phyloP scores from a whole-genome alignment of 176 grass and related monocot genomes.

The Coix lacrymajobi region DNA sequence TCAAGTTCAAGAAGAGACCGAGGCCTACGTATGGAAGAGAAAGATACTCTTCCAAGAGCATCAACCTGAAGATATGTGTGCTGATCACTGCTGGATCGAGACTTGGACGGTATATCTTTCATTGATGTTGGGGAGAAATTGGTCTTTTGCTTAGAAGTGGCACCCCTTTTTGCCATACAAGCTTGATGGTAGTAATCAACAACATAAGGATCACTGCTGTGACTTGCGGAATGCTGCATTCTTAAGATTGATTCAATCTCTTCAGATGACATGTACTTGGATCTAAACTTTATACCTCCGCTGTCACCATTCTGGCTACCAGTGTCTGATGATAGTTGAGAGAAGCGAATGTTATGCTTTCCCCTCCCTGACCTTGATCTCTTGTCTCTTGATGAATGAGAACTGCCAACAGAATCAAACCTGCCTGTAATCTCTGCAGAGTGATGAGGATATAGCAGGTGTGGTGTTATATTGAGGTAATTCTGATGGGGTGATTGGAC shows the following conservation, averaged over 20 bases:
- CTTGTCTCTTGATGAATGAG: constrained; percentile 56
- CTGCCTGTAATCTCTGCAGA: constrained; percentile 42
- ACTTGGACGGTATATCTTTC: constrained; percentile 83
- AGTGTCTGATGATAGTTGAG: constrained; percentile 57
- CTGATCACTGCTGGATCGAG: constrained; percentile 62
- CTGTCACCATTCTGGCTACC: constrained; percentile 60
- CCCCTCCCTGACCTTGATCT: constrained; percentile 70
- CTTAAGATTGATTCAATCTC: constrained; percentile 94
- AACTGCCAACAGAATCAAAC: constrained; percentile 45
- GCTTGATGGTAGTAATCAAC: constrained; percentile 99
- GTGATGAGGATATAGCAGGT: constrained; percentile 49
- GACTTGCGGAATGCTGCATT: constrained; percentile 88
- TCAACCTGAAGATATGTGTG: constrained; percentile 90
- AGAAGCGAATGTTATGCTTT: constrained; percentile 62
- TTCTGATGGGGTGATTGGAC: constrained; percentile 54
- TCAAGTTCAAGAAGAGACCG: constrained; percentile 86
- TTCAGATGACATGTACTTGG: constrained; percentile 97
- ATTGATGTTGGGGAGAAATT: constrained; percentile 65
- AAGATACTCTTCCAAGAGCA: constrained; percentile 64
- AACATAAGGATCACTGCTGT: constrained; percentile 89
- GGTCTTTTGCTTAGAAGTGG: constrained; percentile 49
- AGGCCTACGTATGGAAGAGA: constrained; percentile 87
- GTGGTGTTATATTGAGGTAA: constrained; percentile 47
- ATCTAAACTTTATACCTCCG: constrained; percentile 62
- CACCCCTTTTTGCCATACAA: constrained; percentile 79